A percentile compares a stretch with the other conserved stretches of the same genome.
These are phyloP conservation scores for Sophora flavescens DNA, from an alignment of 306 rosid genomes.

Conservation along the genomic window DNA sequence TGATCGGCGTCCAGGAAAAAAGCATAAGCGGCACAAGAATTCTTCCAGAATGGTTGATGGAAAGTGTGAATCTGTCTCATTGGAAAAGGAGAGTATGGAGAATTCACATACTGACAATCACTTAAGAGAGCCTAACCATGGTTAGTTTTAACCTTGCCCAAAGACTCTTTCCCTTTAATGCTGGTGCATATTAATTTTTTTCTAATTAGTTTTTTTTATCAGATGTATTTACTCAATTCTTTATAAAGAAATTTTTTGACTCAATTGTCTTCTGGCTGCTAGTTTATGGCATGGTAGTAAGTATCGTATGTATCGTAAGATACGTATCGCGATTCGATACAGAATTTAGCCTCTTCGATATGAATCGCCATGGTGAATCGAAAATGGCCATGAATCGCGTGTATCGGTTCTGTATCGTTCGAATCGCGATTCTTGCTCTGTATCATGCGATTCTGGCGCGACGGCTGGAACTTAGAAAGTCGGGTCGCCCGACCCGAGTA, in stretches of 20 bases:
- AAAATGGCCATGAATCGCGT: no score
- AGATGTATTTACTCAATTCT: conserved; percentile 5
- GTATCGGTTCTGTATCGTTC: no score
- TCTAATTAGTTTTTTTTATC: conserved; percentile 16
- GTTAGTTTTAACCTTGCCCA: conserved; percentile 55
- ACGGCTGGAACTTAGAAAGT: no score
- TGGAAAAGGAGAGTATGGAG: conserved; percentile 56
- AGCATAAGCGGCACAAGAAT: conserved; percentile 69
- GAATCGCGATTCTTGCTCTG: no score
- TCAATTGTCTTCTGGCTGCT: conserved; percentile 21
- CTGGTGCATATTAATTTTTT: conserved; percentile 4
- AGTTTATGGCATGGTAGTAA: conserved; percentile 41
- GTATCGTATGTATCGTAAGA: no score
- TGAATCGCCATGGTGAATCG: no score
- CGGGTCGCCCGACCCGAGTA: no score
- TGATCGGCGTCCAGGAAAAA: conserved; percentile 74
- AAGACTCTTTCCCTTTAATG: conserved; percentile 36
- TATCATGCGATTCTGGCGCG: no score
- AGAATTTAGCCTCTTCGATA: no score
- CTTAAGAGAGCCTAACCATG: conserved; percentile 57
- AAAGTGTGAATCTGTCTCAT: conserved; percentile 53
- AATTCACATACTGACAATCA: conserved; percentile 52
- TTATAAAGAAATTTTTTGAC: not conserved
- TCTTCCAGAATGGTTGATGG: conserved; percentile 66
- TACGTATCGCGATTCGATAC: no score